phyloP scores from a whole-genome alignment of 2,329 filamentous ascomycete genomes.

The Pseudocercospora musae region DNA sequence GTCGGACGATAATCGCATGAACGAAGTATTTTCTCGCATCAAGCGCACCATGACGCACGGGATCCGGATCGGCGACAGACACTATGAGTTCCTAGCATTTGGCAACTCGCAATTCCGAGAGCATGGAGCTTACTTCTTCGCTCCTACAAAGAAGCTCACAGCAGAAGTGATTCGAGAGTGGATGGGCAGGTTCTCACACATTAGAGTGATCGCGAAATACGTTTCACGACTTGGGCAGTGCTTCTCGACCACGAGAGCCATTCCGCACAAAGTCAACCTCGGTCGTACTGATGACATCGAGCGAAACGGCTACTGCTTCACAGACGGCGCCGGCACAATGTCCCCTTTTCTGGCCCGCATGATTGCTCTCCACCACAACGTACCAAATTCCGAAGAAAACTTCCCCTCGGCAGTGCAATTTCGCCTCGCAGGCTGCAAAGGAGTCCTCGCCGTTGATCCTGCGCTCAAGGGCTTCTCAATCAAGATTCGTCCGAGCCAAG shows the following conservation, averaged over 20 bases:
- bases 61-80: constrained; percentile 75
- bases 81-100: constrained; percentile 87
- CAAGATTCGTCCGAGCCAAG: constrained; percentile 77
- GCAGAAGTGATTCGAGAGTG: constrained; percentile 75
- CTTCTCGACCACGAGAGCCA: constrained; percentile 85
- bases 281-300: constrained; percentile 67
- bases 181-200: constrained; percentile 84
- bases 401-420: constrained; percentile 86
- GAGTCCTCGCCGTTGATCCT: constrained; percentile 74
- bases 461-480: constrained; percentile 61
- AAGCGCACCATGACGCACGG: constrained; percentile 70
- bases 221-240: constrained; percentile 88
- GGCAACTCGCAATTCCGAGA: constrained; percentile 94
- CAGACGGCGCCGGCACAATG: constrained; percentile 92
- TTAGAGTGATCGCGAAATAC: constrained; percentile 81
- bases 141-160: constrained; percentile 62
- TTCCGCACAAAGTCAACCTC: constrained; percentile 59
- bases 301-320: constrained; percentile 69
- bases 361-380: constrained; percentile 66
- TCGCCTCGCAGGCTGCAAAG: constrained; percentile 87
- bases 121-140: constrained; percentile 90
- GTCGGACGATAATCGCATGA: constrained; percentile 33
- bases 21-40: constrained; percentile 67
- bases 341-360: constrained; percentile 70
- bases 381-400: constrained; percentile 50